Evolutionary conservation across 805 yeast species (phyloP), one percentile per base, ranked within the genome.

Genomic region (Ogataea methanolica): DNA sequence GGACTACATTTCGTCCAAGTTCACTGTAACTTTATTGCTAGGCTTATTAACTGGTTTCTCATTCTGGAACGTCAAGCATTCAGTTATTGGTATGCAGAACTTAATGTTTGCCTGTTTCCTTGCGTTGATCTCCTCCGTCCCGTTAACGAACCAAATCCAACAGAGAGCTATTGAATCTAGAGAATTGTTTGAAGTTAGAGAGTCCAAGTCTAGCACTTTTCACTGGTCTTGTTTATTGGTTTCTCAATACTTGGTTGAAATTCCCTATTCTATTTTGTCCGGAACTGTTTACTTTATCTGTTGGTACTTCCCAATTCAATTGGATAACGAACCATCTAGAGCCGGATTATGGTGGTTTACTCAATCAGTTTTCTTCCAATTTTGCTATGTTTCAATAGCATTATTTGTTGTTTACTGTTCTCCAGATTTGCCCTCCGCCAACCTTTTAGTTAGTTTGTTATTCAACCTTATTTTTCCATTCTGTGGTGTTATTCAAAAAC

Each of bases 41-140:
- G 80, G 87, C 37, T 59, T 86, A 17, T 81, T 83, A 61, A 77
- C 82, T 52, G 95, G 96, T 39, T 87, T 87, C 65, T 72, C 85
- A 0, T 87, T 82, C 67, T 84, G 72, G 71, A 71, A 79, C 55
- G 76, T 81, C 29, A 75, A 74, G 43, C 61, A 66, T 39, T 63
- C 75, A 23, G 54, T 72, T 16, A 68, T 69, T 39, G 83, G 84
- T 7, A 22, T 37, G 23, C 40, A 37, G 33, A 19, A 78, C 56
- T 67, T 75, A 8, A 67, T 81, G 74, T 82, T 81, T 61, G 76
- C 80, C 12, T 68, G 73, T 6, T 82, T 83, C 64, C 66, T 82
- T 69, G 66, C 80, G 33, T 67, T 79, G 41, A 71, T 80, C 47
- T 59, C 77, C 44, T 69, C 79, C 45, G 78, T 78, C n/a, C 81